phyloP scores from a whole-genome alignment of 352 stramenopile species.

The Blastocystis sp. region DNA sequence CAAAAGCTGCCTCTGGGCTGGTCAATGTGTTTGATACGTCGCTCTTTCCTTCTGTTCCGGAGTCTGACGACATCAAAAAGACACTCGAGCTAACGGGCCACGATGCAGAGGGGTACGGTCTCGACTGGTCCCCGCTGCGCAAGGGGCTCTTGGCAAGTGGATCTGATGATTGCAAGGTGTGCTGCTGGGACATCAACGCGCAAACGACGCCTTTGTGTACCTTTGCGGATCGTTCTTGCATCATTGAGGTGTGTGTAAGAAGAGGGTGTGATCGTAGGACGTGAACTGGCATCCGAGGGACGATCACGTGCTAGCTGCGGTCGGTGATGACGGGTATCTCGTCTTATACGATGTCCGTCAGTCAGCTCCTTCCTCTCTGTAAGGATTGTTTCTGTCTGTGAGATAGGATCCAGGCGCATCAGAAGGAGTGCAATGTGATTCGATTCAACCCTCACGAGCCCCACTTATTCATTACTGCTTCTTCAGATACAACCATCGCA shows the following conservation, averaged over 20 bases:
- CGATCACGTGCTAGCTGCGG: not conserved
- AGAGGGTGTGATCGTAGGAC: not conserved
- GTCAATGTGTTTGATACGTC: conserved; percentile 95
- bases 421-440: conserved; percentile 86
- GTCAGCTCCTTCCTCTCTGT: not conserved
- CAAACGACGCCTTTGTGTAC: not conserved
- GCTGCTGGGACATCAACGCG: not conserved
- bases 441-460: conserved; percentile 93
- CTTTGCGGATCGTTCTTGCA: not conserved
- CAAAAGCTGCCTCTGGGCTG: conserved; percentile 80
- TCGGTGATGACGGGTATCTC: not conserved
- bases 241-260: not conserved
- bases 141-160: conserved; percentile 79
- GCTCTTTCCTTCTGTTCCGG: conserved; percentile 86
- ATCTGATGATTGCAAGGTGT: conserved; percentile 75
- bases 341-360: conserved; percentile 2
- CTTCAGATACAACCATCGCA: not conserved
- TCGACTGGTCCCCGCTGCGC: conserved; percentile 87
- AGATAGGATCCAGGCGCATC: conserved; percentile 76
- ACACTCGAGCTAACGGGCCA: not conserved
- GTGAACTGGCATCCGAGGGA: not conserved
- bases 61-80: not conserved
- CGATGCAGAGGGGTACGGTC: conserved; percentile 72
- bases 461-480: conserved; percentile 84
- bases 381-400: not conserved